Conservation (phyloP, 139 green algal genomes). For the Eudorina sp. region DNA sequence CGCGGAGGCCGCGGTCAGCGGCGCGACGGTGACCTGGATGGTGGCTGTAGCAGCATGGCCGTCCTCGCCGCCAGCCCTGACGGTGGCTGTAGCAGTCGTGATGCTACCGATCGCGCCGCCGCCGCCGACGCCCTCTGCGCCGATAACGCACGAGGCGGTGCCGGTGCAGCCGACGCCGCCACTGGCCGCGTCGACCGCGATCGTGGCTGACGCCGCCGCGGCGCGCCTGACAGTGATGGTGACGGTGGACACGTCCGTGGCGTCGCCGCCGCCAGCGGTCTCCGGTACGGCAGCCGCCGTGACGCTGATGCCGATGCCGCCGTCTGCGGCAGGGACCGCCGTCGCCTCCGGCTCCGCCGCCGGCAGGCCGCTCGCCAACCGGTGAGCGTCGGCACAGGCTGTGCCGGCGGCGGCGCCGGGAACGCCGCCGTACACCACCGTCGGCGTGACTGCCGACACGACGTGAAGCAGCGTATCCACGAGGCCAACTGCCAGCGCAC, state of each 20-base stretch:
- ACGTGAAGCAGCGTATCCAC: constrained; percentile 36
- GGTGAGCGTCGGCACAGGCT: background rate
- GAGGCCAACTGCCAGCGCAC: background rate
- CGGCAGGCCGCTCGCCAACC: background rate
- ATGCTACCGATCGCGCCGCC: constrained; percentile 1
- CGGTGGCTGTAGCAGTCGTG: constrained; percentile 36
- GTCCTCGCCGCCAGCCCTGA: background rate
- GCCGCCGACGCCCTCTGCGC: background rate
- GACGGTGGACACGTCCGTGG: background rate
- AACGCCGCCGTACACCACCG: background rate
- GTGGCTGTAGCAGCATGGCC: constrained; percentile 12
- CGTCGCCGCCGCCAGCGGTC: background rate
- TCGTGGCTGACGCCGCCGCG: background rate
- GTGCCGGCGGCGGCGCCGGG: background rate
- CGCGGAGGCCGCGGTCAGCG: background rate
- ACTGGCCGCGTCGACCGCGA: background rate
- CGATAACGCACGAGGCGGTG: background rate
- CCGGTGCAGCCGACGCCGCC: background rate
- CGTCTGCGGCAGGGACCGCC: background rate
- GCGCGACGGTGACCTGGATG: constrained; percentile 13
- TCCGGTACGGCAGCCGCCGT: background rate
- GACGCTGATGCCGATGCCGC: constrained; percentile 33
- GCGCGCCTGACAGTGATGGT: constrained; percentile 28
- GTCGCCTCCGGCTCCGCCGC: background rate
- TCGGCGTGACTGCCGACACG: background rate